Percentiles rank a stretch among this genome's conserved stretches.
These are phyloP conservation scores for Verticillium dahliae DNA, from an alignment of 2,329 filamentous ascomycete species.

Conservation along the genomic window DNA sequence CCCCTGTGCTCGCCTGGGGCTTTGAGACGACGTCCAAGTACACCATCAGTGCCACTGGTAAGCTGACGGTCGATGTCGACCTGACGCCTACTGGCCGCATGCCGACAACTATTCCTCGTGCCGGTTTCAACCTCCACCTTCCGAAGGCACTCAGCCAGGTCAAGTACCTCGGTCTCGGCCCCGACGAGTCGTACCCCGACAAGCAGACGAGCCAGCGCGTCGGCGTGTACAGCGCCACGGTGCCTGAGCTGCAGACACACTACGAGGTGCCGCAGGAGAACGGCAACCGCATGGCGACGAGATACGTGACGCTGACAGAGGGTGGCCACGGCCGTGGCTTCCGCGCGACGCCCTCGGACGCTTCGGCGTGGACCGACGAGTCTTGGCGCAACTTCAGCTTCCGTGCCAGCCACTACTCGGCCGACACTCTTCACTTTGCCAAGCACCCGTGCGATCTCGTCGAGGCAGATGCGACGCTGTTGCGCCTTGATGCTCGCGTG, in stretches of 20 bases:
- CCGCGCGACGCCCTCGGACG: slow-evolving; percentile 16
- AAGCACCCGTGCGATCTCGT: slow-evolving; percentile 58
- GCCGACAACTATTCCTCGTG: slow-evolving; percentile 51
- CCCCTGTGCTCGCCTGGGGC: slow-evolving; percentile 54
- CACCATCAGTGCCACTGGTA: slow-evolving; percentile 37
- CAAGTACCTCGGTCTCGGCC: slow-evolving; percentile 56
- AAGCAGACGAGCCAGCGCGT: slow-evolving; percentile 49
- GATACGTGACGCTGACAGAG: slow-evolving; percentile 42
- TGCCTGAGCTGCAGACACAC: slow-evolving; percentile 45
- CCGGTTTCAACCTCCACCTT: slow-evolving; percentile 53
- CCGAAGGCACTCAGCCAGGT: slow-evolving; percentile 37
- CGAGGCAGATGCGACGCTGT: slow-evolving; percentile 35
- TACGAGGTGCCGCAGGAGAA: slow-evolving; percentile 66
- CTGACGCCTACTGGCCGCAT: slow-evolving; percentile 39
- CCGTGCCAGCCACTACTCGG: slow-evolving; percentile 46
- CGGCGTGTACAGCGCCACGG: slow-evolving; percentile 36
- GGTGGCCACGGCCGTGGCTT: slow-evolving; percentile 19
- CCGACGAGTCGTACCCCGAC: slow-evolving; percentile 59
- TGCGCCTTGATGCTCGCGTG: slow-evolving; percentile 38
- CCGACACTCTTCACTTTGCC: slow-evolving; percentile 47
- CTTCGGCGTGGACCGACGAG: slow-evolving; percentile 24
- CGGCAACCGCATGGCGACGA: slow-evolving; percentile 54
- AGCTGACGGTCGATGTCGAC: slow-evolving; percentile 36
- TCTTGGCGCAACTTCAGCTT: slow-evolving; percentile 41
- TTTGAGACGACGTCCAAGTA: slow-evolving; percentile 43